Evolutionary conservation across 2,329 filamentous ascomycete genomes (phyloP), one percentile per base, ranked within the genome.

Genomic region (Penicillium corylophilum): DNA sequence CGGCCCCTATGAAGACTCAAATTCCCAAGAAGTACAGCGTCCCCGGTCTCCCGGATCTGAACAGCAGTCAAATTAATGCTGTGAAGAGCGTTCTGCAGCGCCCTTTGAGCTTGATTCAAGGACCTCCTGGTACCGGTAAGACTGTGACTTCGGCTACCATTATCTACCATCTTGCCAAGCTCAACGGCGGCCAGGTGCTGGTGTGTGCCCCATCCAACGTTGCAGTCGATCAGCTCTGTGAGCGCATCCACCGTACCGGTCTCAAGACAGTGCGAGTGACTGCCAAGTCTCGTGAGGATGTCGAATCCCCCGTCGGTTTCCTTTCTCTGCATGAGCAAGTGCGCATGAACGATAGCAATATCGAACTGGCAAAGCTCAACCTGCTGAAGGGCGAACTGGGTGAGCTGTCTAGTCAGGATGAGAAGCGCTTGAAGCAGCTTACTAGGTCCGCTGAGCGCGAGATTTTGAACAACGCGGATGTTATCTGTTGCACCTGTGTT

Each of bases 191-290:
- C 48, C 94, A 96, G 67, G 93, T 99, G 4, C 80, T 99, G 31
- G 94, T 99, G 41, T 99, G 94, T 66, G 94, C 94, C 15, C 94
- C 94, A 0, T 99, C 94, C 44, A 99, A 99, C 79, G 94, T 99
- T 56, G 94, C 94, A 8, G 94, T 99, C 24, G 94, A 99, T 67
- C 94, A 99, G 74, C 86, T 99, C 26, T 99, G 94, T 69, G 94
- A 99, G 74, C 90, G 95, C 42, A 93, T 99, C 56, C 93, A 97
- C 73, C 84, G 86, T 51, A 99, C 94, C 29, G 92, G 92, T 2
- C 81, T 99, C 58, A 99, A 99, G 77, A 94, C 95, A 48, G 94
- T 97, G 39, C 92, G 94, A 67, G 85, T 99, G 53, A 99, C 94
- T n/a, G 94, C 94, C 55, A 99, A 99, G 74, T 99, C 94, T 45